Evolutionary conservation across 1,284 basidiomycete species (phyloP), one percentile per base, ranked within the genome.

Genomic region (Agroathelia rolfsii): DNA sequence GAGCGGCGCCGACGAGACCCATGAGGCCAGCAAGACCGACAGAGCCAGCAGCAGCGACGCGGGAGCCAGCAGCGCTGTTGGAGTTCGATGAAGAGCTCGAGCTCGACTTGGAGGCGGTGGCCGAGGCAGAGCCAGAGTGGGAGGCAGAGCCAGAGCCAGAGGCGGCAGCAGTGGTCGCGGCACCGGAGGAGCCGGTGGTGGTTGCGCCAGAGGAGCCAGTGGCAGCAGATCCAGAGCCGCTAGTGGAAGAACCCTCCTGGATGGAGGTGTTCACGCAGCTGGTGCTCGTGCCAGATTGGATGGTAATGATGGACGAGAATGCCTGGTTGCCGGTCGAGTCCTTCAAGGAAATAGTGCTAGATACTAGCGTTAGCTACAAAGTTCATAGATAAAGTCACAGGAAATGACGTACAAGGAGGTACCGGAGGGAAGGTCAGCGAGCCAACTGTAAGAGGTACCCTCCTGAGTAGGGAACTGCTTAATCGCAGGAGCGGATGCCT

Each of bases 381-480:
- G 27, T 17, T 31, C 6, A 10, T 7, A 14, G 11, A n/a, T n/a
- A 5, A 33, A 16, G 36, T 13, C 12, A 22, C 7, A 6, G 9
- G n/a, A 2, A 43, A 40, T 22, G 6, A 56, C 71, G 45, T 49
- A 85, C 83, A 85, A 58, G 24, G 53, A 45, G 19, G 70, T 73
- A 22, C 64, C 66, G 0, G 58, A 31, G 2, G 52, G 40, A 14
- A 85, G 47, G 51, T 82, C 64, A 31, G 75, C 76, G 10, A 29
- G 54, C 82, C 82, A 88, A 9, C 79, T 81, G 42, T 61, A 46
- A 23, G 49, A 53, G 9, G 55, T 71, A 1, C 59, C 66, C 5
- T 46, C 45, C 41, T 68, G 65, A 3, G 51, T 36, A 12, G 67
- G 59, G 48, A 83, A 77, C 15, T 62, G 46, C 56, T 72, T 69